Evolutionary conservation across 1,284 basidiomycete species (phyloP).

Genomic region (Irpex sp.): DNA sequence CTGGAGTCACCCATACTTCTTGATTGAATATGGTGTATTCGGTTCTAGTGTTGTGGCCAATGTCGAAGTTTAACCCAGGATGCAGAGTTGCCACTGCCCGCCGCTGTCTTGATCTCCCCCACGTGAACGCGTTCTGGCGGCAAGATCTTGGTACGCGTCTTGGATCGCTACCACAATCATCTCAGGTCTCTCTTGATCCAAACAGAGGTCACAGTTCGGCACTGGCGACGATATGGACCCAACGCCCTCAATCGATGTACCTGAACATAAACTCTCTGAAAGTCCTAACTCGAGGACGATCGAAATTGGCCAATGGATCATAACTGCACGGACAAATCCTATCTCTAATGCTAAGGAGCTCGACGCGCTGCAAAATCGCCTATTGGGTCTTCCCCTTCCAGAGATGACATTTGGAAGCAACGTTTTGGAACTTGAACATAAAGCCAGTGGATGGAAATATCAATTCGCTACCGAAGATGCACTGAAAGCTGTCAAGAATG

Average conservation of each 20-base stretch:
- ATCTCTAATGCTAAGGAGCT: slow-evolving; percentile 76
- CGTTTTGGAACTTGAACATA: slow-evolving; percentile 62
- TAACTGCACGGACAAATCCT: slow-evolving; percentile 62
- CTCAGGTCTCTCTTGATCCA: neutral
- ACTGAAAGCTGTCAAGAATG: slow-evolving; percentile 72
- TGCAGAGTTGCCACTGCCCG: neutral
- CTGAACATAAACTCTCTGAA: slow-evolving; percentile 60
- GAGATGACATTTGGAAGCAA: slow-evolving; percentile 98
- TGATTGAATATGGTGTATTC: neutral
- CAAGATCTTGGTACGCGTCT: neutral
- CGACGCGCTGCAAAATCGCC: slow-evolving; percentile 59
- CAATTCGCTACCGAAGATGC: slow-evolving; percentile 71
- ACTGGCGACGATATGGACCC: slow-evolving; percentile 25
- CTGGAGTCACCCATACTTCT: slow-evolving; percentile 46
- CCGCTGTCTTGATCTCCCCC: neutral
- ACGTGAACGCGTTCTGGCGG: neutral
- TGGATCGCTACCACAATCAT: slow-evolving; percentile 4
- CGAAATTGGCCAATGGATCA: slow-evolving; percentile 58
- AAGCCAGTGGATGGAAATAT: slow-evolving; percentile 60
- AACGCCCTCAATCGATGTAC: slow-evolving; percentile 42
- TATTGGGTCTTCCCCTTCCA: slow-evolving; percentile 77
- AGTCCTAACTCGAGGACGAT: slow-evolving; percentile 66
- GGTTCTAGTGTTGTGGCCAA: neutral
- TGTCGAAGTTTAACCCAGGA: neutral
- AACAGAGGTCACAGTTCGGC: neutral